These are phyloP conservation scores for Oryza punctata DNA, from an alignment of 176 grass and related monocot genomes.

Conservation along the genomic window DNA sequence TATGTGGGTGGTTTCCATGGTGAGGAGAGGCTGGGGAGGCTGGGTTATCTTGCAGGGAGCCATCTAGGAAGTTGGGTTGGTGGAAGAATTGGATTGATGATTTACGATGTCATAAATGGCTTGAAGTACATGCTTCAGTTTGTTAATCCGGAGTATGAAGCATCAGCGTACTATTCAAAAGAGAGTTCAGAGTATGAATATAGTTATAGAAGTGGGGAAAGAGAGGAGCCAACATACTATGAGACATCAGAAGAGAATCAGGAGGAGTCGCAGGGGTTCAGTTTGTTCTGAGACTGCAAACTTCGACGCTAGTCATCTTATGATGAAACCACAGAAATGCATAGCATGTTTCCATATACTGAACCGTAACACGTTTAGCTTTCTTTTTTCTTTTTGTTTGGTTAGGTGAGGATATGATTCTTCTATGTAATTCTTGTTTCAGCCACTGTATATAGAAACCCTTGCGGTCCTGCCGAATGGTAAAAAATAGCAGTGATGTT, in stretches of 20 bases:
- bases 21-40: constrained; percentile 78
- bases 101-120: constrained; percentile 85
- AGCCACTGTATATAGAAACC: constrained; percentile 28
- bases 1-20: constrained; percentile 84
- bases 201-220: constrained; percentile 37
- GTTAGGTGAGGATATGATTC: constrained; percentile 38
- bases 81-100: constrained; percentile 93
- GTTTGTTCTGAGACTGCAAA: constrained; percentile 48
- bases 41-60: constrained; percentile 91
- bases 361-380: background rate
- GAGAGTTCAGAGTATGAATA: constrained; percentile 45
- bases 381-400: constrained; percentile 36
- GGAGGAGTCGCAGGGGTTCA: constrained; percentile 48
- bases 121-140: constrained; percentile 69
- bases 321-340: background rate
- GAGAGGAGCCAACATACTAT: constrained; percentile 37
- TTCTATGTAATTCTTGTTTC: constrained; percentile 36
- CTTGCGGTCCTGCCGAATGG: background rate
- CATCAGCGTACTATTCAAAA: constrained; percentile 25
- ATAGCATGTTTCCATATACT: constrained; percentile 17
- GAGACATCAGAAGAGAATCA: constrained; percentile 41
- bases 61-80: constrained; percentile 96
- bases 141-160: constrained; percentile 46
- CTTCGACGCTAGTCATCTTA: background rate
- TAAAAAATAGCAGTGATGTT: background rate